Evolutionary conservation across 139 green algal species (phyloP).

Genomic region (Chlamydomonas eustigma): DNA sequence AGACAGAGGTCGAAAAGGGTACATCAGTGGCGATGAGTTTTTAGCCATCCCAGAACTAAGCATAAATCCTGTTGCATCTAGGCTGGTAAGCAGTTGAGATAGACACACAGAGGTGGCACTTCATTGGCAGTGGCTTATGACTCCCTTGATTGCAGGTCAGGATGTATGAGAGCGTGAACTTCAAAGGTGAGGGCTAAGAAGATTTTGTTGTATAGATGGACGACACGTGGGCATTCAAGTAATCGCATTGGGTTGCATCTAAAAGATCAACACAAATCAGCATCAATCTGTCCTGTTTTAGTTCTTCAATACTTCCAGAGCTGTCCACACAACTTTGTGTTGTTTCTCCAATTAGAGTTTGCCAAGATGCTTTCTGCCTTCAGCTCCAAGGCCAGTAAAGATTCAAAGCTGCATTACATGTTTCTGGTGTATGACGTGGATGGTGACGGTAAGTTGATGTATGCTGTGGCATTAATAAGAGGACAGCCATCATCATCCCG

Average conservation of each 20-base stretch:
- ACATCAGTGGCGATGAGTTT: slow-evolving; percentile 84
- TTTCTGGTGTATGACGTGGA: slow-evolving; percentile 83
- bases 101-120: neutral
- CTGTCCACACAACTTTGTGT: slow-evolving; percentile 74
- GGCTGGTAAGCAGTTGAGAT: neutral
- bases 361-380: slow-evolving; percentile 75
- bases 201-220: too few relatives aligned
- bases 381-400: slow-evolving; percentile 47
- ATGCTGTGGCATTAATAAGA: neutral
- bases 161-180: slow-evolving; percentile 67
- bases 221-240: too few relatives aligned
- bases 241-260: too few relatives aligned
- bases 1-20: slow-evolving; percentile 86
- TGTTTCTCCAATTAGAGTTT: slow-evolving; percentile 58
- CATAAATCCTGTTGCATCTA: slow-evolving; percentile 85
- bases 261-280: too few relatives aligned
- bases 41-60: slow-evolving; percentile 90
- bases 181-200: slow-evolving; percentile 1
- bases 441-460: slow-evolving; percentile 47
- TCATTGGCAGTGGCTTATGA: neutral
- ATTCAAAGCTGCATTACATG: slow-evolving; percentile 76
- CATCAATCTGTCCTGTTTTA: too few relatives aligned
- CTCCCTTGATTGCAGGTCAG: slow-evolving; percentile 46
- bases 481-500: neutral
- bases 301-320: too few relatives aligned